Conservation (phyloP, 2,329 filamentous ascomycete genomes). For the Pseudocercospora musae region DNA sequence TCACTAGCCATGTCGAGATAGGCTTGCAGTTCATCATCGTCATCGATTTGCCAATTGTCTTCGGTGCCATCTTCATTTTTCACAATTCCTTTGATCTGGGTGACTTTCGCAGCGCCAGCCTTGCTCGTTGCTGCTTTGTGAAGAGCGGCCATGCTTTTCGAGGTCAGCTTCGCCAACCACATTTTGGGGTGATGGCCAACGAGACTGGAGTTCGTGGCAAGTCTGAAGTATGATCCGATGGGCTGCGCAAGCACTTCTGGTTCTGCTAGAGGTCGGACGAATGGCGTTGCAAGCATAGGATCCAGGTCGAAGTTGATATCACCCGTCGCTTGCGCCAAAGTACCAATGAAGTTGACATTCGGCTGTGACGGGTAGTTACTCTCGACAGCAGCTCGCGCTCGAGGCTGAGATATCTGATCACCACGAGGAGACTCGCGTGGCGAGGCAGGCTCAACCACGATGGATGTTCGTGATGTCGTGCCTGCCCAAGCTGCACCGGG, state of each 20-base stretch:
- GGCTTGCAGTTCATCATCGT: constrained; percentile 68
- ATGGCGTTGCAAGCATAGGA: constrained; percentile 18
- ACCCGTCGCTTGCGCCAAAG: constrained; percentile 17
- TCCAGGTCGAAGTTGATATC: constrained; percentile 23
- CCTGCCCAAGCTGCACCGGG: constrained; percentile 39
- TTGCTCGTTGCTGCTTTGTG: constrained; percentile 59
- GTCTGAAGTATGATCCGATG: constrained; percentile 65
- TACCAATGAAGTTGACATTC: constrained; percentile 1
- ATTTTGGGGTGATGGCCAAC: constrained; percentile 47
- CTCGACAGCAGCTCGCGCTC: constrained; percentile 3
- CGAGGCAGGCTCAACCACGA: constrained; percentile 6
- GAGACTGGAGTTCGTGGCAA: constrained; percentile 62
- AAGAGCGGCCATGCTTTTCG: constrained; percentile 60
- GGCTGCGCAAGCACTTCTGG: constrained; percentile 9
- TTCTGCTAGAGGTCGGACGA: constrained; percentile 33
- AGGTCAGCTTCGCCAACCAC: constrained; percentile 64
- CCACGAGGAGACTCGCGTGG: constrained; percentile 8
- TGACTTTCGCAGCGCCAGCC: constrained; percentile 38
- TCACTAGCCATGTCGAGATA: constrained; percentile 64
- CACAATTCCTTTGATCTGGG: constrained; percentile 20
- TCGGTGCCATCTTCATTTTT: constrained; percentile 52
- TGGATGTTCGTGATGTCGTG: constrained; percentile 19
- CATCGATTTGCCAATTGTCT: constrained; percentile 62
- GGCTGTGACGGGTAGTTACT: constrained; percentile 1
- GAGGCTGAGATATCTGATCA: constrained; percentile 8